Conservation (phyloP, 305 asterid species). For the Nicotiana rustica region DNA sequence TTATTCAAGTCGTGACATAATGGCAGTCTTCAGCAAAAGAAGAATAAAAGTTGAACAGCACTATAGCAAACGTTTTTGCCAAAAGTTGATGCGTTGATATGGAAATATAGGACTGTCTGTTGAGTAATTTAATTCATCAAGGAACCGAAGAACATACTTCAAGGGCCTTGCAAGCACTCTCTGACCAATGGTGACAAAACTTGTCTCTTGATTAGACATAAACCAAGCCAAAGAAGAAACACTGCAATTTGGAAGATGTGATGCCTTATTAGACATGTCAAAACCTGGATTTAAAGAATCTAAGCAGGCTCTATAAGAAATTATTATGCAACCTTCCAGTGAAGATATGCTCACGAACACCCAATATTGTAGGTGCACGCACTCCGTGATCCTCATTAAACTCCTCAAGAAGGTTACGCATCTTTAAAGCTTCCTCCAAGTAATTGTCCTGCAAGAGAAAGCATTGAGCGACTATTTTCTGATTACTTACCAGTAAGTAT, state of each 20-base stretch:
- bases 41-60: neutral
- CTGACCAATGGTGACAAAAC: slow-evolving; percentile 99
- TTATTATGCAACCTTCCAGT: slow-evolving; percentile 81
- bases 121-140: slow-evolving; percentile 29
- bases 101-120: neutral
- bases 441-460: slow-evolving; percentile 81
- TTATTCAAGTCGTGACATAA: slow-evolving; percentile 7
- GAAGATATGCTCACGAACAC: slow-evolving; percentile 99
- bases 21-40: slow-evolving; percentile 2
- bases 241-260: slow-evolving; percentile 60
- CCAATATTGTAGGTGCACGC: slow-evolving; percentile 94
- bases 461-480: slow-evolving; percentile 33
- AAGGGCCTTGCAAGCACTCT: slow-evolving; percentile 98
- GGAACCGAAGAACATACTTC: slow-evolving; percentile 64
- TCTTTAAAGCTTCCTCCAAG: slow-evolving; percentile 99
- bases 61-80: neutral
- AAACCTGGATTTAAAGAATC: slow-evolving; percentile 36
- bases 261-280: slow-evolving; percentile 40
- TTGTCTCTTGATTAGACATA: slow-evolving; percentile 98
- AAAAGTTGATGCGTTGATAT: slow-evolving; percentile 4
- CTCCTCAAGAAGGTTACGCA: slow-evolving; percentile 98
- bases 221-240: slow-evolving; percentile 99
- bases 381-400: slow-evolving; percentile 98
- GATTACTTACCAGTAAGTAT: neutral
- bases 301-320: slow-evolving; percentile 34